Conservation (phyloP, 148 eudicot species). For the Mesembryanthemum crystallinum region DNA sequence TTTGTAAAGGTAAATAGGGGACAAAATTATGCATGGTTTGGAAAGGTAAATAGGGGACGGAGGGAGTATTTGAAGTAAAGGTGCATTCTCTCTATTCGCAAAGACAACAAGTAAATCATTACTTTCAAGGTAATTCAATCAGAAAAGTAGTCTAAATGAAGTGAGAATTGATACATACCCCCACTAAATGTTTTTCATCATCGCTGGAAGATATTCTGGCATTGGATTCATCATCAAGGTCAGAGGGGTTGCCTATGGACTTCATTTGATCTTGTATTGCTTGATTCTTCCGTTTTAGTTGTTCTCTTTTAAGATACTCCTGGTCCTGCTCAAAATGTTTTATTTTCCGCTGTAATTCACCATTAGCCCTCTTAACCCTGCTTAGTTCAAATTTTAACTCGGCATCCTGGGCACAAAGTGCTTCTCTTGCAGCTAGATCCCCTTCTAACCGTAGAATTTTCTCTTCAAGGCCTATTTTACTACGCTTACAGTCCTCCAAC, state of each 20-base stretch:
- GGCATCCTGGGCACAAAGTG: constrained; percentile 44
- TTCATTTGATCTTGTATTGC: constrained; percentile 22
- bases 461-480: constrained; percentile 50
- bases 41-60: too few species aligned
- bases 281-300: constrained; percentile 36
- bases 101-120: too few species aligned
- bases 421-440: constrained; percentile 54
- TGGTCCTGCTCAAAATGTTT: constrained; percentile 62
- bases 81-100: too few species aligned
- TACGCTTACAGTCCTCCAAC: constrained; percentile 56
- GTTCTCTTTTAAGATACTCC: constrained; percentile 41
- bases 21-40: too few species aligned
- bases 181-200: constrained; percentile 20
- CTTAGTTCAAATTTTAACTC: constrained; percentile 59
- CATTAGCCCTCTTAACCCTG: constrained; percentile 47
- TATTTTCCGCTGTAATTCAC: constrained; percentile 51
- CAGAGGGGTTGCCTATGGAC: constrained; percentile 22
- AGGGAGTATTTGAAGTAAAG: too few species aligned
- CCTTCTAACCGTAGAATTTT: constrained; percentile 58
- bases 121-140: not conserved
- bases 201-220: constrained; percentile 5
- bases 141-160: not conserved
- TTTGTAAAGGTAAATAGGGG: too few species aligned
- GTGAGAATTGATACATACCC: constrained; percentile 27
- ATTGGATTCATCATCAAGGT: constrained; percentile 14